Evolutionary conservation across 139 green algal genomes (phyloP).

Genomic region (Chlorella sp.): DNA sequence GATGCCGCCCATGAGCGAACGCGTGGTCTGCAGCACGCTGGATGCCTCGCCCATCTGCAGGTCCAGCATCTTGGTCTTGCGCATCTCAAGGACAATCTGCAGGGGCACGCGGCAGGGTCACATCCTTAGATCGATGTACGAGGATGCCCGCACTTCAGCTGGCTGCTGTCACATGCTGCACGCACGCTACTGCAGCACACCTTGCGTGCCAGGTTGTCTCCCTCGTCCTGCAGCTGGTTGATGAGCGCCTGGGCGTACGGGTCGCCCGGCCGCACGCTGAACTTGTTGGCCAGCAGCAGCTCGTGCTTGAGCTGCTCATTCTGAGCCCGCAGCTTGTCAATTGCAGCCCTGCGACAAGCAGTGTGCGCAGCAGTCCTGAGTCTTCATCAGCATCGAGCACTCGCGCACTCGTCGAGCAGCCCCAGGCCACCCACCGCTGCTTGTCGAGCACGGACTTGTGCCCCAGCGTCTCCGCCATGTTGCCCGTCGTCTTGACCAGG

Average conservation of each 20-base stretch:
- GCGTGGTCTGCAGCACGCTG: slow-evolving; percentile 33
- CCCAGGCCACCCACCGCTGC: slow-evolving; percentile 23
- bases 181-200: slow-evolving; percentile 14
- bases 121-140: not conserved
- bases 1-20: slow-evolving; percentile 72
- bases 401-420: not conserved
- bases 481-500: not conserved
- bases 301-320: slow-evolving; percentile 87
- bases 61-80: slow-evolving; percentile 49
- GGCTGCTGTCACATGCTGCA: too few species aligned
- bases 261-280: slow-evolving; percentile 61
- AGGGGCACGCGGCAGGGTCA: not conserved
- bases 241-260: slow-evolving; percentile 33
- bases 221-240: slow-evolving; percentile 43
- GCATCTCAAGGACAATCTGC: slow-evolving; percentile 62
- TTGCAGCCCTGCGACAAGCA: slow-evolving; percentile 60
- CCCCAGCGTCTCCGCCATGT: slow-evolving; percentile 29
- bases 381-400: too few species aligned
- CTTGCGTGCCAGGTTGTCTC: slow-evolving; percentile 44
- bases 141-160: not conserved
- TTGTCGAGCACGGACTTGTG: slow-evolving; percentile 57
- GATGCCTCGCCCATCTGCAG: slow-evolving; percentile 26
- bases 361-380: too few species aligned
- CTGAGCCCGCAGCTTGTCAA: slow-evolving; percentile 71
- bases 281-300: slow-evolving; percentile 86